Conservation (phyloP, 768 basidiomycete genomes). For the Mycena floridula region DNA sequence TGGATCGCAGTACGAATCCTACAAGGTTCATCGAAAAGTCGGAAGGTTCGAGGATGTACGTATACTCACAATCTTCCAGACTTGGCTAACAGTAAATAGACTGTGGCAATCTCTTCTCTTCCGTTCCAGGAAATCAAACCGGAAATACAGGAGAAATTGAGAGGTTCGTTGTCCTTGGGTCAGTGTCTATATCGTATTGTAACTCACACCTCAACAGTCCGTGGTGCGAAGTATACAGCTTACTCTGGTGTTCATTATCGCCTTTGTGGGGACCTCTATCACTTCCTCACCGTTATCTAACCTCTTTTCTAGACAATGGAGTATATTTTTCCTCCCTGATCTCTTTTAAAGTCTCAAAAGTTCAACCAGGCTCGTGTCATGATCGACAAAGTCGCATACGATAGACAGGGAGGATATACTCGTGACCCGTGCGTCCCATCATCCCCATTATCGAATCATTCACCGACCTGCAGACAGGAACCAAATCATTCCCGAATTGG, state of each 20-base stretch:
- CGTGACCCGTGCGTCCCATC: slow-evolving; percentile 1
- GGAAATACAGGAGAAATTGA: slow-evolving; percentile 4
- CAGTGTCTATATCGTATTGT: not conserved
- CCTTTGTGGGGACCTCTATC: slow-evolving; percentile 8
- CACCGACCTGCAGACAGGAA: slow-evolving; percentile 2
- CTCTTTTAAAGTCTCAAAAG: not conserved
- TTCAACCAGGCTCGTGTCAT: slow-evolving; percentile 13
- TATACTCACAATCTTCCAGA: not conserved
- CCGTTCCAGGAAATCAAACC: slow-evolving; percentile 7
- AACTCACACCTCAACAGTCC: slow-evolving; percentile 3
- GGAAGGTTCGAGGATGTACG: not conserved
- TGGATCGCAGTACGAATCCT: not conserved
- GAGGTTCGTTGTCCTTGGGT: slow-evolving; percentile 4
- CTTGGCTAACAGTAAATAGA: slow-evolving; percentile 5
- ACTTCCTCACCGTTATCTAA: not conserved
- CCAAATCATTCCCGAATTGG: slow-evolving; percentile 13
- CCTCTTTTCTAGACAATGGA: slow-evolving; percentile 7
- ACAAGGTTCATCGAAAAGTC: not conserved
- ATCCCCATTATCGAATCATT: not conserved
- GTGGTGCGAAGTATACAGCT: slow-evolving; percentile 8
- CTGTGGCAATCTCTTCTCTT: slow-evolving; percentile 2
- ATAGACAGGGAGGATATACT: slow-evolving; percentile 1
- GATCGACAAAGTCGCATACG: slow-evolving; percentile 10
- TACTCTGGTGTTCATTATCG: slow-evolving; percentile 12
- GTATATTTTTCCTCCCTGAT: slow-evolving; percentile 3